Evolutionary conservation across 257 asterid genomes (phyloP).

Genomic region (Solanum lignicaule): DNA sequence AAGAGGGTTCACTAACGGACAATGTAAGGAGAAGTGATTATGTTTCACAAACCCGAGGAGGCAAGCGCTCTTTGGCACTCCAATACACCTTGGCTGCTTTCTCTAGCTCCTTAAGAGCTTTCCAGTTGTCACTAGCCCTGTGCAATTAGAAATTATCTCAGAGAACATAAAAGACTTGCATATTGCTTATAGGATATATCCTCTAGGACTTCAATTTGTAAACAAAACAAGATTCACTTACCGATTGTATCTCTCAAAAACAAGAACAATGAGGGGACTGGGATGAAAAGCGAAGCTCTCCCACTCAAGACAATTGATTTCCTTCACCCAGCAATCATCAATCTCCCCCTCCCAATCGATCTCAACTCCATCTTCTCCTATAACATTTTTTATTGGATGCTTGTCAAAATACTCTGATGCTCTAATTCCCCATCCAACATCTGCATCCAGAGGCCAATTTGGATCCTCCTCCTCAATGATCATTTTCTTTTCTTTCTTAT

Average conservation of each 20-base stretch:
- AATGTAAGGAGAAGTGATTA: background rate
- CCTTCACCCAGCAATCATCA: conserved; percentile 71
- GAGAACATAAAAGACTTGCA: background rate
- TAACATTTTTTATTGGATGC: conserved; percentile 62
- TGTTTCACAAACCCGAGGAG: conserved; percentile 80
- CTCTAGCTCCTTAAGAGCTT: conserved; percentile 77
- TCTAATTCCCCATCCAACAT: conserved; percentile 90
- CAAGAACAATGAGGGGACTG: conserved; percentile 79
- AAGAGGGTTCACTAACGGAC: background rate
- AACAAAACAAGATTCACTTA: conserved; percentile 8
- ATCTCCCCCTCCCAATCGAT: conserved; percentile 95
- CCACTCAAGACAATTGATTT: conserved; percentile 93
- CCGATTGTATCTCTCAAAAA: conserved; percentile 89
- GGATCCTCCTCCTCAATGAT: conserved; percentile 73
- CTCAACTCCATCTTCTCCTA: conserved; percentile 69
- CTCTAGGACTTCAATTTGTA: background rate
- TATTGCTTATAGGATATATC: background rate
- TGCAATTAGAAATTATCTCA: background rate
- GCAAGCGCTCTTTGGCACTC: conserved; percentile 80
- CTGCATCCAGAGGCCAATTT: conserved; percentile 97
- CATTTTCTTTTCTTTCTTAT: conserved; percentile 27
- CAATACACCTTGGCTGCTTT: conserved; percentile 84
- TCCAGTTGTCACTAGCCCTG: conserved; percentile 97
- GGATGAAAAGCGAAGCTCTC: conserved; percentile 98
- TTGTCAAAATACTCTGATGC: conserved; percentile 90